Evolutionary conservation across 768 basidiomycete species (phyloP).

Genomic region (Lentinula lateritia): DNA sequence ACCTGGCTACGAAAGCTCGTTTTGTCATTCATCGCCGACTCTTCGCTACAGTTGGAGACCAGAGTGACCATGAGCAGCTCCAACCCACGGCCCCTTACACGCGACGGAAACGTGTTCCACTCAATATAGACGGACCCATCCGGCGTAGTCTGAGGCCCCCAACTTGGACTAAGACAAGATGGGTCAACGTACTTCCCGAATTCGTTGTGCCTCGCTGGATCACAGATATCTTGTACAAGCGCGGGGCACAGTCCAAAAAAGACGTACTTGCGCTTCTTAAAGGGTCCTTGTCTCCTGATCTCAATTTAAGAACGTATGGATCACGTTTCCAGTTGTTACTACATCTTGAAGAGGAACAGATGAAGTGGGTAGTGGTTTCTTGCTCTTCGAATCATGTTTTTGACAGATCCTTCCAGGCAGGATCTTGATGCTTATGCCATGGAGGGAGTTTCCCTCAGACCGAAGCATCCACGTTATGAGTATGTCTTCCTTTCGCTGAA

Average conservation of each 20-base stretch:
- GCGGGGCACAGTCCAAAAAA: slow-evolving; percentile 12
- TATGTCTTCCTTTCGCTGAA: slow-evolving; percentile 16
- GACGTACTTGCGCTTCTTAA: slow-evolving; percentile 19
- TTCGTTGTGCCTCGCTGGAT: slow-evolving; percentile 26
- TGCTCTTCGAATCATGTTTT: slow-evolving; percentile 4
- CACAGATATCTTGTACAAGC: slow-evolving; percentile 24
- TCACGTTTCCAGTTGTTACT: slow-evolving; percentile 39
- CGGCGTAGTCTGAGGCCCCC: slow-evolving; percentile 33
- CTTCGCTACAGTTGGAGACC: slow-evolving; percentile 40
- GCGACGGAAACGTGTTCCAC: slow-evolving; percentile 18
- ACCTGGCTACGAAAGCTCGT: slow-evolving; percentile 22
- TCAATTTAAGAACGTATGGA: slow-evolving; percentile 35
- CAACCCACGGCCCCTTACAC: slow-evolving; percentile 40
- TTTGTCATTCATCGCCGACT: slow-evolving; percentile 46
- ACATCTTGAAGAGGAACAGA: slow-evolving; percentile 45
- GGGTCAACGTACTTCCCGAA: slow-evolving; percentile 24
- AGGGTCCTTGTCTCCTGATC: slow-evolving; percentile 27
- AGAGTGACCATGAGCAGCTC: slow-evolving; percentile 43
- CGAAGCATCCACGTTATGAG: slow-evolving; percentile 38
- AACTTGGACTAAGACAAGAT: slow-evolving; percentile 30
- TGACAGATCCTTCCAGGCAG: slow-evolving; percentile 23
- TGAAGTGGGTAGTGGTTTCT: slow-evolving; percentile 27
- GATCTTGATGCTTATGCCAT: slow-evolving; percentile 34
- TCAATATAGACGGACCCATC: slow-evolving; percentile 23
- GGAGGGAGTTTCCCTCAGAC: slow-evolving; percentile 26